These are phyloP conservation scores for Ophiocordyceps australis DNA, from an alignment of 2,329 filamentous ascomycete species.

Conservation along the genomic window DNA sequence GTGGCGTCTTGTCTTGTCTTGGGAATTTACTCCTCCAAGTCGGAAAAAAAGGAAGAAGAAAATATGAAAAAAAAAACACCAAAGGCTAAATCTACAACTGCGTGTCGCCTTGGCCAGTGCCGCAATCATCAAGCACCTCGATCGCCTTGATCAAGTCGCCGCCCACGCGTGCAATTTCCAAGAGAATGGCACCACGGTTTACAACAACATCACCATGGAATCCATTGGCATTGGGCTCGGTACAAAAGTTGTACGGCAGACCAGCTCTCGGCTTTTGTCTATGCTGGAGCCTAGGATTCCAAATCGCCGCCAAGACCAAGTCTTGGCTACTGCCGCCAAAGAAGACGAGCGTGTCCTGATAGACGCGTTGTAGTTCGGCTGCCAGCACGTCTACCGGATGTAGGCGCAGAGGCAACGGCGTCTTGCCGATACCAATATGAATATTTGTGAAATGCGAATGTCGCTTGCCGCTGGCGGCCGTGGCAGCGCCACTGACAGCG, in stretches of 20 bases:
- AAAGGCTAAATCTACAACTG: no score
- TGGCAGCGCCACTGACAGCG: slow-evolving; percentile 18
- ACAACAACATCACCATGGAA: slow-evolving; percentile 33
- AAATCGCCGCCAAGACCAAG: slow-evolving; percentile 34
- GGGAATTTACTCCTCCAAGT: no score
- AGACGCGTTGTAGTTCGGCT: slow-evolving; percentile 47
- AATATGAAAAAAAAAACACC: no score
- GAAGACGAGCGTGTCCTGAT: slow-evolving; percentile 55
- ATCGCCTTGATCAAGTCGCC: slow-evolving; percentile 51
- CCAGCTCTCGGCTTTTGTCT: slow-evolving; percentile 50
- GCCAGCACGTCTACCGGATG: slow-evolving; percentile 47
- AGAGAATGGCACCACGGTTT: slow-evolving; percentile 48
- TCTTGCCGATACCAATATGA: slow-evolving; percentile 32
- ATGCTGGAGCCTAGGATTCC: slow-evolving; percentile 33
- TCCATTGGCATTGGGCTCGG: slow-evolving; percentile 9
- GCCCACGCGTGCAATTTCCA: slow-evolving; percentile 54
- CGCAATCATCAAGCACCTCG: slow-evolving; percentile 20
- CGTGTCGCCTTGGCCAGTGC: no score
- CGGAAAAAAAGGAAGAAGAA: no score
- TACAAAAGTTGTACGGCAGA: slow-evolving; percentile 39
- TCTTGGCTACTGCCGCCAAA: slow-evolving; percentile 52
- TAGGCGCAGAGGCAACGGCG: slow-evolving; percentile 29
- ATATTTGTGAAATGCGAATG: slow-evolving; percentile 67
- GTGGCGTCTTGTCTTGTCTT: no score
- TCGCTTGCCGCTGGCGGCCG: slow-evolving; percentile 16